These are phyloP conservation scores for Macrolepiota dolichaula DNA, from an alignment of 768 basidiomycete genomes.

Conservation along the genomic window DNA sequence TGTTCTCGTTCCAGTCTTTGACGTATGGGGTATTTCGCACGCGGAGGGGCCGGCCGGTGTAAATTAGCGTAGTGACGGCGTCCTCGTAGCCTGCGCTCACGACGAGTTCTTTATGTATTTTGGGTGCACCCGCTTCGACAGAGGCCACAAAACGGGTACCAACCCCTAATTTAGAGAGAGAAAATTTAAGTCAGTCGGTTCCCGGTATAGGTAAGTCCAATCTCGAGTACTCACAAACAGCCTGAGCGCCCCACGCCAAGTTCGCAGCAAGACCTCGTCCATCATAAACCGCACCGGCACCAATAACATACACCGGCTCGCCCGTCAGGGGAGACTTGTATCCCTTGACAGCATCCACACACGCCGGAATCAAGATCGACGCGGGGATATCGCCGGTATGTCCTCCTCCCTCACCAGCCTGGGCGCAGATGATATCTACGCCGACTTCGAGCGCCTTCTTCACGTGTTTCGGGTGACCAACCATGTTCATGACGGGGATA, in stretches of 20 bases:
- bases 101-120: slow-evolving; percentile 79
- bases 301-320: slow-evolving; percentile 81
- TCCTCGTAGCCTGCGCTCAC: slow-evolving; percentile 74
- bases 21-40: slow-evolving; percentile 84
- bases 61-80: slow-evolving; percentile 81
- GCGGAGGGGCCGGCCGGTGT: slow-evolving; percentile 85
- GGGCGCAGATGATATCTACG: slow-evolving; percentile 91
- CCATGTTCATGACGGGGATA: slow-evolving; percentile 92
- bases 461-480: slow-evolving; percentile 93
- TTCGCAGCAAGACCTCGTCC: slow-evolving; percentile 87
- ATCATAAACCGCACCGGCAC: slow-evolving; percentile 90
- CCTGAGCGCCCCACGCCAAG: slow-evolving; percentile 85
- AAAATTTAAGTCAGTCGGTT: too few species aligned
- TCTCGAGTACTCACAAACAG: slow-evolving; percentile 59
- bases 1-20: slow-evolving; percentile 76
- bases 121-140: slow-evolving; percentile 77
- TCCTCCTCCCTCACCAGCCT: slow-evolving; percentile 90
- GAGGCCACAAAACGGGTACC: slow-evolving; percentile 87
- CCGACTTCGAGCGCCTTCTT: slow-evolving; percentile 77
- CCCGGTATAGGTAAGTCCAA: too few species aligned
- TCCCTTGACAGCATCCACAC: slow-evolving; percentile 80
- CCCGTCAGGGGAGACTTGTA: slow-evolving; percentile 78
- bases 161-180: slow-evolving; percentile 49
- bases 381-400: slow-evolving; percentile 85
- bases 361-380: slow-evolving; percentile 86